Evolutionary conservation across 352 stramenopile genomes (phyloP), one percentile per base, ranked within the genome.

Genomic region (Hyaloperonospora arabidopsidis): DNA sequence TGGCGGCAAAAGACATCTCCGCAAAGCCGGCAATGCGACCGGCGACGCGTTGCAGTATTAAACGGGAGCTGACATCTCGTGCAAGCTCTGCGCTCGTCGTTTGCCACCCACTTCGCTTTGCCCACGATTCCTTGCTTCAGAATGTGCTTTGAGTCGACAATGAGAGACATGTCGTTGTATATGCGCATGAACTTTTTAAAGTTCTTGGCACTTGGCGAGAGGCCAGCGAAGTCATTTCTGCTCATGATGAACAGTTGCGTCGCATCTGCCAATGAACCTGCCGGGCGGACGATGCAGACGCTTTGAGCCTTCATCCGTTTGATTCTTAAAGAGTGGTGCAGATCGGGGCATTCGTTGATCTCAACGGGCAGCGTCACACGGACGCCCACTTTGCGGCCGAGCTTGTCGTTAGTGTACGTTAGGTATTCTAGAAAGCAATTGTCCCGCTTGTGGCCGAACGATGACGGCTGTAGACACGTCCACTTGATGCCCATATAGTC

Each of bases 401-500:
- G 61, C 1, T 70, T 38, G 51, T 93, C 82, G n/a, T 70, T 75
- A 10, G 68, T 86, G 59, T 83, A 82, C 8, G 66, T 71, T 44
- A 89, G 59, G 57, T 85, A 89, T 48, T 93, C 82, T 39, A 93
- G 52, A 53, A 78, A 87, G 53, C 73, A 84, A 43, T 76, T 77
- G 66, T 93, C 76, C 18, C 74, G 67, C 56, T 86, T 86, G 15
- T 65, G 69, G 1, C 74, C 52, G 43, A 89, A 76, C 13, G 73
- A 48, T 14, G 73, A 77, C 13, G 74, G 67, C 39, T 78, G 71
- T 43, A 84, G 61, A 34, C 76, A 87, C 38, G 68, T 67, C 79
- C 82, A 93, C 53, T 93, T 93, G 63, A 93, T 79, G 19, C 82
- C 82, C 59, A 93, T 64, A 59, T 93, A 93, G 45, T 74, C 56